Conservation (phyloP, 2,329 filamentous ascomycete genomes). For the Ophiostoma quercus region DNA sequence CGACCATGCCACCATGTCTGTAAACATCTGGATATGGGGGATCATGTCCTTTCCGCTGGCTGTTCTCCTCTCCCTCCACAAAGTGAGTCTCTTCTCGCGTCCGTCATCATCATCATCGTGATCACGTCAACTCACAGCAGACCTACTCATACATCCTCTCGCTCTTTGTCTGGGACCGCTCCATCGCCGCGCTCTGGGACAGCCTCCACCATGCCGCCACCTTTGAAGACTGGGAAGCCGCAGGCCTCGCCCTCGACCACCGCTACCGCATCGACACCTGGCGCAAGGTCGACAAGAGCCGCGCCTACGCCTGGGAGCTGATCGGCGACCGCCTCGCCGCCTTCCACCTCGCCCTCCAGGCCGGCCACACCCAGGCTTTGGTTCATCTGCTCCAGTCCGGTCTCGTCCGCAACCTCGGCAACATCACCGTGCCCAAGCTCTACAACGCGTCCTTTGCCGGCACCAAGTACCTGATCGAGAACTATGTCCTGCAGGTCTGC, state of each 20-base stretch:
- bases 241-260: conserved; percentile 78
- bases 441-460: conserved; percentile 83
- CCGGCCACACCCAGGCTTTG: conserved; percentile 64
- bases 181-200: conserved; percentile 48
- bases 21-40: conserved; percentile 25
- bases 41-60: conserved; percentile 24
- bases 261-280: conserved; percentile 72
- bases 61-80: conserved; percentile 22
- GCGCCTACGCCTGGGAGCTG: conserved; percentile 79
- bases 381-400: conserved; percentile 77
- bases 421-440: conserved; percentile 74
- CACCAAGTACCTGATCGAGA: conserved; percentile 84
- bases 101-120: conserved; percentile 18
- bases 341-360: conserved; percentile 25
- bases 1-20: conserved; percentile 19
- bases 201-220: conserved; percentile 30
- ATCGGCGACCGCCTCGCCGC: conserved; percentile 64
- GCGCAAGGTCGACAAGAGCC: conserved; percentile 72
- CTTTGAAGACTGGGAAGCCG: conserved; percentile 82
- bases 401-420: conserved; percentile 79
- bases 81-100: not conserved
- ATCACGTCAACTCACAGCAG: conserved; percentile 11
- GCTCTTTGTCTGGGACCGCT: conserved; percentile 20
- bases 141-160: conserved; percentile 3
- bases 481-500: conserved; percentile 82